These are phyloP conservation scores for Candida ulmi DNA, from an alignment of 805 yeast genomes.

Conservation along the genomic window DNA sequence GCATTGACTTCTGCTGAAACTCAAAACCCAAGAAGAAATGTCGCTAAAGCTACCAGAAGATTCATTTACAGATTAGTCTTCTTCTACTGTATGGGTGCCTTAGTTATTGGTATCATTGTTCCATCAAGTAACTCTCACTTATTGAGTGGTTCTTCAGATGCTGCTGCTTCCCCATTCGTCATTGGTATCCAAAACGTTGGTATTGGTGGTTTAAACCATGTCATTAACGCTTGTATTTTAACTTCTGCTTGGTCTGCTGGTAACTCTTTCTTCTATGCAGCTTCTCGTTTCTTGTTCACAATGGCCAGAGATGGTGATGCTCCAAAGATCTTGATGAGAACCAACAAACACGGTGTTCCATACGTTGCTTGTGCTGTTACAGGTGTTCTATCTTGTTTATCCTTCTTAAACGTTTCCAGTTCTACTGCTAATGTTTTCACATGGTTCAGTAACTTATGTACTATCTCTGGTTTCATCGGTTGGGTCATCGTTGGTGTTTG, in stretches of 20 bases:
- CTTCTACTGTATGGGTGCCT: conserved; percentile 60
- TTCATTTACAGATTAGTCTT: conserved; percentile 50
- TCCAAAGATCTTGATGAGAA: conserved; percentile 59
- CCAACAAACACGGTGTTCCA: conserved; percentile 72
- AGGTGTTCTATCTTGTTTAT: conserved; percentile 47
- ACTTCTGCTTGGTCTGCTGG: conserved; percentile 79
- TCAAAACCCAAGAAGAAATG: conserved; percentile 37
- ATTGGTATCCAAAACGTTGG: conserved; percentile 69
- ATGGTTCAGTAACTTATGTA: conserved; percentile 72
- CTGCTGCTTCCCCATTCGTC: conserved; percentile 71
- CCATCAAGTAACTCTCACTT: conserved; percentile 55
- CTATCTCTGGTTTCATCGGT: conserved; percentile 70
- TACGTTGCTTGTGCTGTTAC: conserved; percentile 39
- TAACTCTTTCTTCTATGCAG: conserved; percentile 74
- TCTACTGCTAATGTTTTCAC: conserved; percentile 53
- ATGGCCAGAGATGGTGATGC: conserved; percentile 72
- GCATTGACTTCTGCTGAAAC: conserved; percentile 47
- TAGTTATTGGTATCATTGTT: conserved; percentile 63
- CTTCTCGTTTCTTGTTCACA: conserved; percentile 68
- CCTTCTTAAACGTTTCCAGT: conserved; percentile 62
- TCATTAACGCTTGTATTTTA: conserved; percentile 73
- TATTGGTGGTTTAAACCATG: conserved; percentile 63
- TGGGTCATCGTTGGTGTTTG: conserved; percentile 69
- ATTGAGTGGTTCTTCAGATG: conserved; percentile 50
- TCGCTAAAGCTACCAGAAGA: conserved; percentile 45